Evolutionary conservation across 1,284 basidiomycete genomes (phyloP).

Genomic region (Puccinia triticina): DNA sequence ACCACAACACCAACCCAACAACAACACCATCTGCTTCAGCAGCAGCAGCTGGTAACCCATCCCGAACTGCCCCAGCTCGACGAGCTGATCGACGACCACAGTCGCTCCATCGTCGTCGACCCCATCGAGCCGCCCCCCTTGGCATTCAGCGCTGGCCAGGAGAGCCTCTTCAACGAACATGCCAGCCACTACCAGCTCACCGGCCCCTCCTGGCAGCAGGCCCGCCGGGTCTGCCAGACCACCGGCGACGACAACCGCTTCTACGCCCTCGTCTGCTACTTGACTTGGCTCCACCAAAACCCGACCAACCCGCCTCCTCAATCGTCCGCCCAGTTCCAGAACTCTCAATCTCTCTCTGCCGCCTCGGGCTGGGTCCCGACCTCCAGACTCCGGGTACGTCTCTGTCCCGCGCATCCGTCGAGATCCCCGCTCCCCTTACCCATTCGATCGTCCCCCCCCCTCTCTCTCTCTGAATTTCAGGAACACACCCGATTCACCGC

Average conservation of each 20-base stretch:
- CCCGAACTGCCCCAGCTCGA: slow-evolving; percentile 21
- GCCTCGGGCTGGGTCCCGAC: slow-evolving; percentile 12
- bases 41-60: neutral
- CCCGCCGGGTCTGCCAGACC: slow-evolving; percentile 15
- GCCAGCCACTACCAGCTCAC: slow-evolving; percentile 28
- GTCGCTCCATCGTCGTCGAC: slow-evolving; percentile 1
- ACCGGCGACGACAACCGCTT: slow-evolving; percentile 26
- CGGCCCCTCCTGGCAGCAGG: slow-evolving; percentile 18
- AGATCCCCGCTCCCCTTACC: no score
- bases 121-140: neutral
- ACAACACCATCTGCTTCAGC: neutral
- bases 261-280: slow-evolving; percentile 28
- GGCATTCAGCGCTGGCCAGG: neutral
- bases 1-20: slow-evolving; percentile 4
- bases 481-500: slow-evolving; percentile 26
- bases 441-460: no score
- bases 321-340: neutral
- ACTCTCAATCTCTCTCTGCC: neutral
- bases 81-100: neutral
- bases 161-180: slow-evolving; percentile 28
- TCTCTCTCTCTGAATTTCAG: neutral
- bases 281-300: slow-evolving; percentile 23
- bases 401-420: no score
- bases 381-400: slow-evolving; percentile 6
- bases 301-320: neutral